Percentiles rank a stretch among this genome's conserved stretches.
Evolutionary conservation across 257 asterid species (phyloP).

Genomic region (Avicennia marina): DNA sequence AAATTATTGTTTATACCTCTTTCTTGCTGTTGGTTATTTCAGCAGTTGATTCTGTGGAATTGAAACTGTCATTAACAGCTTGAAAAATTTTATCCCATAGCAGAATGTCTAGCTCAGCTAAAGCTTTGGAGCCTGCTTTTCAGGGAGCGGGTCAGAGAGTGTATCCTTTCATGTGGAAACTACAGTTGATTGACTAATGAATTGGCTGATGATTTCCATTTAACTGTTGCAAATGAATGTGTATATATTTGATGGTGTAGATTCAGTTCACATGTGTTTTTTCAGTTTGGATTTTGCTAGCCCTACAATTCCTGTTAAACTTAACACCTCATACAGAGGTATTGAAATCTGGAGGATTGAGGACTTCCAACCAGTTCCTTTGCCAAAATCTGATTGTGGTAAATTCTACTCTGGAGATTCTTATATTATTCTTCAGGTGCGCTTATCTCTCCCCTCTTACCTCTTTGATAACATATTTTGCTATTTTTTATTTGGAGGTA

Average conservation of each 20-base stretch:
- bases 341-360: conserved; percentile 98
- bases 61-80: conserved; percentile 21
- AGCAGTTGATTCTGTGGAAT: conserved; percentile 21
- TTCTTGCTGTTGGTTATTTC: conserved; percentile 17
- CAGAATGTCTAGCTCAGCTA: conserved; percentile 60
- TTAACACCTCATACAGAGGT: conserved; percentile 57
- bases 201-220: not conserved
- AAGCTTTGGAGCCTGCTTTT: conserved; percentile 89
- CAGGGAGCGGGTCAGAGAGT: conserved; percentile 86
- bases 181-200: conserved; percentile 5
- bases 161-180: conserved; percentile 54
- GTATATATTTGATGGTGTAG: not conserved
- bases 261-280: not conserved
- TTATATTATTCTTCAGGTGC: conserved; percentile 82
- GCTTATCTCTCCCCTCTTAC: conserved; percentile 12
- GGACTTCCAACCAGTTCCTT: conserved; percentile 85
- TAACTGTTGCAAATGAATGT: no score
- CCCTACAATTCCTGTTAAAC: conserved; percentile 24
- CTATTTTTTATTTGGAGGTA: not conserved
- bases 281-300: not conserved
- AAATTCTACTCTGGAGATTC: conserved; percentile 96
- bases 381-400: conserved; percentile 80
- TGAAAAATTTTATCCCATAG: conserved; percentile 18
- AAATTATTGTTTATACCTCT: not conserved
- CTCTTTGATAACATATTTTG: not conserved